Evolutionary conservation across 768 basidiomycete genomes (phyloP), one percentile per base, ranked within the genome.

Genomic region (Tubosaeta brunneosetosa): DNA sequence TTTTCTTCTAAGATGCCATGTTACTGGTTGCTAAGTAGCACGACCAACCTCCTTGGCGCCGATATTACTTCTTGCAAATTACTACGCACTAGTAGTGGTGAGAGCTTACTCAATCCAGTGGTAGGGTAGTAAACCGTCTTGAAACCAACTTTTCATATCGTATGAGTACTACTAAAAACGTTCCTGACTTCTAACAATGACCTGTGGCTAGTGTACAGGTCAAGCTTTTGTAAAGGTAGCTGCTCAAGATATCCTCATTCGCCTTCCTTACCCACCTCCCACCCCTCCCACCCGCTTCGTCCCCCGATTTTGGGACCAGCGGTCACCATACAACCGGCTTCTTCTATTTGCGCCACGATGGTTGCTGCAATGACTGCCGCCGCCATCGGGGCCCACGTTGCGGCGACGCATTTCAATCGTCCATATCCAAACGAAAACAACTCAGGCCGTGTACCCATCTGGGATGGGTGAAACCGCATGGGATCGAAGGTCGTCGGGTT

Each of bases 371-470:
- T 73, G 0, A 82, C 50, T 0, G 69, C 82, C 1, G 75, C 78
- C 0, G 81, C 81, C 61, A 77, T 72, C 0, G 84, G 83, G 2
- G 84, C 84, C 81, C 82, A 83, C 0, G 62, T 62, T 6, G 65
- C 63, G 0, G 81, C 84, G 1, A 79, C 62, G 45, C 47, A 83
- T 57, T 11, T 66, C 61, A 68, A 11, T 6, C 33, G 47, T 4
- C 26, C 82, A 44, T 70, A 62, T 2, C 84, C 83, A 57, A 85
- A 85, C 0, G 79, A 69, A 12, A 69, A 65, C 31, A 58, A 61
- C 51, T 29, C 66, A 1, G 67, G 54, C 57, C 64, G 51, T 59
- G 61, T 43, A 14, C 36, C 40, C 49, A 43, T 52, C 10, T 63
- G 57, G 13, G 52, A 50, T n/a, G 65, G 68, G 16, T 80, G 69